These are phyloP conservation scores for Starmerella khaoyaiensis DNA, from an alignment of 805 yeast species.

Conservation along the genomic window DNA sequence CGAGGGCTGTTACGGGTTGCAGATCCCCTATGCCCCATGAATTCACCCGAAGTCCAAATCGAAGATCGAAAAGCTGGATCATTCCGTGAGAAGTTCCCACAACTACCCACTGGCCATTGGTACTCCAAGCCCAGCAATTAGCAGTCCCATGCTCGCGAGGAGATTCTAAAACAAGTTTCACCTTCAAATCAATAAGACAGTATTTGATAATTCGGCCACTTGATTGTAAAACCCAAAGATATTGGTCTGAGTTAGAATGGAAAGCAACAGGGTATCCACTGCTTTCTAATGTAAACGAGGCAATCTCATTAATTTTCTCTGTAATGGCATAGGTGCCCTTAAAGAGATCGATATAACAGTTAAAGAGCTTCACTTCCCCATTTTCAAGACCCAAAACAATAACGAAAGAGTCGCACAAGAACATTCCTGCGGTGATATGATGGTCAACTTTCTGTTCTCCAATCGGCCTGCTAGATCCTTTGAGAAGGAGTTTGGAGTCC, in stretches of 20 bases:
- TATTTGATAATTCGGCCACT: slow-evolving; percentile 28
- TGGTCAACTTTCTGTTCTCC: slow-evolving; percentile 29
- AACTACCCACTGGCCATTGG: slow-evolving; percentile 46
- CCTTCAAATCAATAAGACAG: slow-evolving; percentile 47
- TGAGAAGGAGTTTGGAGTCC: slow-evolving; percentile 57
- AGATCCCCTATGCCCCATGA: slow-evolving; percentile 47
- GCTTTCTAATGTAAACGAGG: slow-evolving; percentile 1
- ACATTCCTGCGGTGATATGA: slow-evolving; percentile 37
- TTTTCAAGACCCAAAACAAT: slow-evolving; percentile 43
- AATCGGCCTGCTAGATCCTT: slow-evolving; percentile 33
- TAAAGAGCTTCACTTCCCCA: slow-evolving; percentile 33
- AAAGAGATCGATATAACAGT: slow-evolving; percentile 5
- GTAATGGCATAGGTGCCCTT: neutral
- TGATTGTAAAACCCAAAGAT: slow-evolving; percentile 17
- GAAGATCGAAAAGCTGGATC: slow-evolving; percentile 67
- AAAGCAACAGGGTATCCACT: slow-evolving; percentile 36
- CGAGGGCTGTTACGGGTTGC: slow-evolving; percentile 39
- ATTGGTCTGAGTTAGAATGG: slow-evolving; percentile 19
- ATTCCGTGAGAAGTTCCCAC: slow-evolving; percentile 67
- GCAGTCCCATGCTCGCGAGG: slow-evolving; percentile 56
- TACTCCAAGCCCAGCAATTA: slow-evolving; percentile 45
- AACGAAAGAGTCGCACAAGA: slow-evolving; percentile 43
- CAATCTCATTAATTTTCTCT: slow-evolving; percentile 1
- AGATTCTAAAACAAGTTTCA: slow-evolving; percentile 34
- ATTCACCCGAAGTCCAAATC: slow-evolving; percentile 49